Conservation (phyloP, 1,139 yeast species). For the Hemisphaericaspora subhashii region DNA sequence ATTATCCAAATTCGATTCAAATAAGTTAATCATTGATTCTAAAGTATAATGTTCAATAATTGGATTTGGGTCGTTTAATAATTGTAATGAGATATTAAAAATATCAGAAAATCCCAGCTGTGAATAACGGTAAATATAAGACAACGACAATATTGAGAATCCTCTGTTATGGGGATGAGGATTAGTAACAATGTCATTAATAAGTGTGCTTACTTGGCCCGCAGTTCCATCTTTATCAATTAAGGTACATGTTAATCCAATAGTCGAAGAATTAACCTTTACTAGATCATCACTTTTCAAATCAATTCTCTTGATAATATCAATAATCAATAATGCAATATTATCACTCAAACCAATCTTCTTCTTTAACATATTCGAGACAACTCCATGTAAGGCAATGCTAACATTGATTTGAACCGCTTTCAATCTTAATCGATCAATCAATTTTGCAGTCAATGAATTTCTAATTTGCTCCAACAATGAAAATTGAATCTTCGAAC, state of each 20-base stretch:
- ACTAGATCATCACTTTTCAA: constrained; percentile 39
- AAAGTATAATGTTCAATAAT: constrained; percentile 73
- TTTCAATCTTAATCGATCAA: constrained; percentile 35
- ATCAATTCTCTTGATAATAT: constrained; percentile 55
- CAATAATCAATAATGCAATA: constrained; percentile 52
- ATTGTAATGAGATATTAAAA: constrained; percentile 57
- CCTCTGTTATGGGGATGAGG: constrained; percentile 64
- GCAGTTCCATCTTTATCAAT: constrained; percentile 33
- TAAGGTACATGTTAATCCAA: constrained; percentile 59
- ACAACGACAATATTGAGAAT: constrained; percentile 58
- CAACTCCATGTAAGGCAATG: constrained; percentile 60
- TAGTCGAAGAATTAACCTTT: constrained; percentile 60
- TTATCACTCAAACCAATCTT: constrained; percentile 38
- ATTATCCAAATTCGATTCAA: constrained; percentile 57
- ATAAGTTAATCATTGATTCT: constrained; percentile 54
- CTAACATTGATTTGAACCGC: constrained; percentile 65
- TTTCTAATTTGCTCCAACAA: constrained; percentile 75
- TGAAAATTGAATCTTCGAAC: constrained; percentile 83
- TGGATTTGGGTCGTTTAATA: constrained; percentile 82
- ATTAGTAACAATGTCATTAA: constrained; percentile 57
- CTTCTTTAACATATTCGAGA: constrained; percentile 34
- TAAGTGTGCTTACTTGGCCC: constrained; percentile 53
- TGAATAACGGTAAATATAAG: constrained; percentile 53
- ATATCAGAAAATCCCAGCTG: constrained; percentile 41
- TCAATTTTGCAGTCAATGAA: constrained; percentile 34